Percentiles rank a stretch among this genome's conserved stretches.
Evolutionary conservation across 257 asterid genomes (phyloP).

Genomic region (Solanum arcanum): DNA sequence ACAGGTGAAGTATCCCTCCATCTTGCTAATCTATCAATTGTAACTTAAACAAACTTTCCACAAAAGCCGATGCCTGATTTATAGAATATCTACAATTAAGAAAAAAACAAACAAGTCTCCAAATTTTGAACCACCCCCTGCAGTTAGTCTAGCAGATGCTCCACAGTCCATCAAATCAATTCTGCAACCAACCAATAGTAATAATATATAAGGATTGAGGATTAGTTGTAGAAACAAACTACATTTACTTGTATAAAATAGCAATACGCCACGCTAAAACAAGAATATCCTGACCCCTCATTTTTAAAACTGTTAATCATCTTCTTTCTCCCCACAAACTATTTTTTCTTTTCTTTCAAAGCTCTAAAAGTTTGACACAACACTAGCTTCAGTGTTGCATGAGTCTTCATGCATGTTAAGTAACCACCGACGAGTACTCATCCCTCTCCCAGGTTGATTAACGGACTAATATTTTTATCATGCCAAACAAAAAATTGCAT

Average conservation of each 20-base stretch:
- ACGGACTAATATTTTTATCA: neutral
- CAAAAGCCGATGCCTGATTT: neutral
- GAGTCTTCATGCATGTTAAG: neutral
- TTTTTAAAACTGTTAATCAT: neutral
- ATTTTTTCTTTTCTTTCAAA: neutral
- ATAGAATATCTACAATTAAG: neutral
- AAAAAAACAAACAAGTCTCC: neutral
- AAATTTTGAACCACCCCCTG: neutral
- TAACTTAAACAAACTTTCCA: neutral
- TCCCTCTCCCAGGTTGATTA: neutral
- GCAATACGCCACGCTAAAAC: neutral
- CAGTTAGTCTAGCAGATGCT: conserved; percentile 1
- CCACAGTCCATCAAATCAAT: neutral
- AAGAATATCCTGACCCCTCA: neutral
- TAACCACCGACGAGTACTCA: neutral
- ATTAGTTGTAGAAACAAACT: neutral
- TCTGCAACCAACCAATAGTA: neutral
- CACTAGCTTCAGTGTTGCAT: neutral
- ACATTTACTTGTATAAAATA: neutral
- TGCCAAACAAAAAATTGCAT: neutral
- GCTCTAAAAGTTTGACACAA: neutral
- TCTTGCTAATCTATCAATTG: neutral
- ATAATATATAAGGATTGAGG: neutral
- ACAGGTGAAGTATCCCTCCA: neutral
- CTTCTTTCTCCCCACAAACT: neutral